phyloP scores from a whole-genome alignment of 108 stramenopile species.

The Pseudonitzschia delicatissima region DNA sequence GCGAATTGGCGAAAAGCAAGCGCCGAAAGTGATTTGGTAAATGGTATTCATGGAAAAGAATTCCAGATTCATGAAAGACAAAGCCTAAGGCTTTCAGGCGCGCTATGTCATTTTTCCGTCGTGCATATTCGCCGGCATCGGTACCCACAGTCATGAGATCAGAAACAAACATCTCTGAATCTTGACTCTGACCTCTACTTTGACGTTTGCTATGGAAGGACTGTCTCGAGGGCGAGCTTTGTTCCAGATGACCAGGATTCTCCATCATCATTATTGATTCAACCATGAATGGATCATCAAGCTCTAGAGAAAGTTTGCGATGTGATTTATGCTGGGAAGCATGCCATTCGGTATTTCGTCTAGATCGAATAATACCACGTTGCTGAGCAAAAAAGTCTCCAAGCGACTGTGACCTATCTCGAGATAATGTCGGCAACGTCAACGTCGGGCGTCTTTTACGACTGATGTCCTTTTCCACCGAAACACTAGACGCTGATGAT shows the following conservation, averaged over 20 bases:
- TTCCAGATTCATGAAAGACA: constrained; percentile 28
- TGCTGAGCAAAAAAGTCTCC: constrained; percentile 19
- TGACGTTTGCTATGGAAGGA: too few species aligned
- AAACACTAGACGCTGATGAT: constrained; percentile 11
- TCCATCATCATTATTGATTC: not conserved
- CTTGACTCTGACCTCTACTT: not conserved
- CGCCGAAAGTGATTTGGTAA: constrained; percentile 32
- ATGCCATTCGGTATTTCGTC: not conserved
- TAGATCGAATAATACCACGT: not conserved
- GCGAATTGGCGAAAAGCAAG: constrained; percentile 16
- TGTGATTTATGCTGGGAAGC: constrained; percentile 9
- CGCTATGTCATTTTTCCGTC: constrained; percentile 14
- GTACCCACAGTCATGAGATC: constrained; percentile 20
- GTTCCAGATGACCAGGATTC: not conserved
- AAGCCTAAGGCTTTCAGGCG: constrained; percentile 21
- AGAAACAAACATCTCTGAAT: constrained; percentile 23
- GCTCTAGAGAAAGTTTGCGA: constrained; percentile 23
- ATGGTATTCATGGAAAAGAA: constrained; percentile 28
- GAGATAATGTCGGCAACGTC: not conserved
- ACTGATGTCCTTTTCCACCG: not conserved
- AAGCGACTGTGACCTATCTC: constrained; percentile 5
- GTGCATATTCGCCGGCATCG: constrained; percentile 26
- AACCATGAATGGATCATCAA: constrained; percentile 11
- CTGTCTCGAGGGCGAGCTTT: too few species aligned
- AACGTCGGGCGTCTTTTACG: too few species aligned